Percentiles rank a stretch among this genome's conserved stretches.
Conservation (phyloP, 805 yeast genomes). For the Starmerella roubikii region DNA sequence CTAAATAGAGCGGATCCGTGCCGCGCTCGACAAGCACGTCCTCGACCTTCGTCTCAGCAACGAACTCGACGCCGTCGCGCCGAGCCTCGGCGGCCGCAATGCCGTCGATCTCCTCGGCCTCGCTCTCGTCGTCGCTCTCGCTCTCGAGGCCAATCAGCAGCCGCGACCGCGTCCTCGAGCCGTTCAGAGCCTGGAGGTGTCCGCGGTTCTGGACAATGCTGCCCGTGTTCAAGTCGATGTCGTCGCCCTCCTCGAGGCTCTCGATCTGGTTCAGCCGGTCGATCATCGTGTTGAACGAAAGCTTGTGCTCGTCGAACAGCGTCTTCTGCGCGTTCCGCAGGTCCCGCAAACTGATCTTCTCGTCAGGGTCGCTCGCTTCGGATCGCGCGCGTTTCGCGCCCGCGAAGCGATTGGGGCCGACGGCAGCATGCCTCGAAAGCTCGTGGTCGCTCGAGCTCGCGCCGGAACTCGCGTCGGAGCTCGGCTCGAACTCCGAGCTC, state of each 20-base stretch:
- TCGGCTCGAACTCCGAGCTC: background rate
- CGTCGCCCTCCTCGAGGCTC: constrained; percentile 16
- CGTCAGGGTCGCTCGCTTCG: too few relatives aligned
- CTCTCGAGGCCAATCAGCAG: background rate
- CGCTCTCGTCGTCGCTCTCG: constrained; percentile 2
- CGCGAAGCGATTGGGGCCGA: background rate
- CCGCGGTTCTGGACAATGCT: constrained; percentile 13
- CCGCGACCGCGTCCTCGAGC: constrained; percentile 3
- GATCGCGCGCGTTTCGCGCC: too few relatives aligned
- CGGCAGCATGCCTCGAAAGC: background rate
- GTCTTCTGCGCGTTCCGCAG: constrained; percentile 13
- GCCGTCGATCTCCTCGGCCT: constrained; percentile 1
- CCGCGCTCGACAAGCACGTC: background rate
- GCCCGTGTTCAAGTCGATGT: constrained; percentile 15
- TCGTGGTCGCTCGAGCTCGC: background rate
- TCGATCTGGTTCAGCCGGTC: constrained; percentile 6
- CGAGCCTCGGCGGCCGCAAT: background rate
- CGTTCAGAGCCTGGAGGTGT: constrained; percentile 13
- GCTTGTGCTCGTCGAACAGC: constrained; percentile 11
- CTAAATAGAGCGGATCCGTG: constrained; percentile 5
- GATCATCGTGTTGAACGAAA: constrained; percentile 5
- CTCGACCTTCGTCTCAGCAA: background rate
- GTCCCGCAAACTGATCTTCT: constrained; percentile 9
- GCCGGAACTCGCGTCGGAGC: background rate
- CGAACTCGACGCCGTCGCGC: background rate